Evolutionary conservation across 148 eudicot species (phyloP).

Genomic region (Vaccinium vitisidaea): DNA sequence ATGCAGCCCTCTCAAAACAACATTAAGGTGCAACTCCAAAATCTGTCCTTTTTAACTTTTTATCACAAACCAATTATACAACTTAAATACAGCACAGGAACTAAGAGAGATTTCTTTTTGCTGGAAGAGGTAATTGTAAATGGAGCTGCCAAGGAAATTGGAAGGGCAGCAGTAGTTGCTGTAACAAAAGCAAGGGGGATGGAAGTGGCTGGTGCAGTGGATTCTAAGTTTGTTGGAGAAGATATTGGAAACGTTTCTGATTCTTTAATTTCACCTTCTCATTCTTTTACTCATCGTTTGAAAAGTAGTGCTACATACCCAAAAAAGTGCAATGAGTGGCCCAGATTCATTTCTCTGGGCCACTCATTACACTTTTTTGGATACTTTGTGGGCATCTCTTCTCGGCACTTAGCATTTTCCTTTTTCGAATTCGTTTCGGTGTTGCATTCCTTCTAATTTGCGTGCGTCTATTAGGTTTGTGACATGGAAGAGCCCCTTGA

Average conservation of each 20-base stretch:
- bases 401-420: too few relatives aligned
- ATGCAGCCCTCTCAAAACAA: slow-evolving; percentile 67
- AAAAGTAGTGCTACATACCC: too few relatives aligned
- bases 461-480: slow-evolving; percentile 45
- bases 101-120: slow-evolving; percentile 17
- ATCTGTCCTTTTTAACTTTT: neutral
- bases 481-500: slow-evolving; percentile 91
- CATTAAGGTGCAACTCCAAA: slow-evolving; percentile 50
- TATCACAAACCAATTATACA: neutral
- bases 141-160: slow-evolving; percentile 93
- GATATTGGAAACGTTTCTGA: slow-evolving; percentile 68
- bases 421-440: neutral
- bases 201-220: slow-evolving; percentile 94
- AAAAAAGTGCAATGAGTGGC: too few relatives aligned
- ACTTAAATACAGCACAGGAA: neutral
- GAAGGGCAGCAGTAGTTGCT: slow-evolving; percentile 79
- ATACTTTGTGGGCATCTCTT: too few relatives aligned
- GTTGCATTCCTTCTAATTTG: neutral
- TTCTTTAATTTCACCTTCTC: neutral
- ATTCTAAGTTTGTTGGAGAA: slow-evolving; percentile 63
- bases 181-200: slow-evolving; percentile 91
- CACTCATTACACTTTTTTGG: too few relatives aligned
- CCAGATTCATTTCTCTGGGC: too few relatives aligned
- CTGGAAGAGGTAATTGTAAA: slow-evolving; percentile 66
- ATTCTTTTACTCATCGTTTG: neutral